These are phyloP conservation scores for Suillus lakei DNA, from an alignment of 768 basidiomycete species.

Conservation along the genomic window DNA sequence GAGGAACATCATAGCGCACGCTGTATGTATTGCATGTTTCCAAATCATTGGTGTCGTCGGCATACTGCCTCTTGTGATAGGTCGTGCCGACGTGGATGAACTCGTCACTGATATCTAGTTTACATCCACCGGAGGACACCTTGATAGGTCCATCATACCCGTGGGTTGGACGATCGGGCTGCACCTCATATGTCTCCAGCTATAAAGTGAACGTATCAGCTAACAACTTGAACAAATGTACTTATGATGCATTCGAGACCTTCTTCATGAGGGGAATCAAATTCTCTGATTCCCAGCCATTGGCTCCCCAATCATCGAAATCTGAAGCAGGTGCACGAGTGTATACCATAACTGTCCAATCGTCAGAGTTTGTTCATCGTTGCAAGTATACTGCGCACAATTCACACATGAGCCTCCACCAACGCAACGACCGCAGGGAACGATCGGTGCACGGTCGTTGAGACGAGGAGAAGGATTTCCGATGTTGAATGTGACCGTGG, in stretches of 20 bases:
- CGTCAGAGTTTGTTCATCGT: background rate
- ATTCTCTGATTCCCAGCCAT: slow-evolving; percentile 33
- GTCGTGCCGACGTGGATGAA: slow-evolving; percentile 49
- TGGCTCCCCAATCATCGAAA: slow-evolving; percentile 42
- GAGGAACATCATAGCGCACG: slow-evolving; percentile 35
- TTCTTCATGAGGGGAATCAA: slow-evolving; percentile 30
- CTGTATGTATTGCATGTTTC: slow-evolving; percentile 49
- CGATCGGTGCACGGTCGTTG: slow-evolving; percentile 16
- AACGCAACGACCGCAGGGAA: slow-evolving; percentile 30
- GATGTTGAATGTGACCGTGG: slow-evolving; percentile 21
- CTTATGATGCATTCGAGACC: slow-evolving; percentile 11
- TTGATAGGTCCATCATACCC: slow-evolving; percentile 29
- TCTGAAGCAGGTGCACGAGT: slow-evolving; percentile 62
- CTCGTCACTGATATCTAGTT: slow-evolving; percentile 47
- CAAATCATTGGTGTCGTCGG: slow-evolving; percentile 53
- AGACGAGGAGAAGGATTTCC: slow-evolving; percentile 22
- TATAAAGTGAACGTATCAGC: slow-evolving; percentile 8
- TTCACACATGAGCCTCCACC: slow-evolving; percentile 49
- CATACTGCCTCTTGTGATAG: slow-evolving; percentile 50
- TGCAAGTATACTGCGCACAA: slow-evolving; percentile 39
- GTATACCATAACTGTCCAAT: slow-evolving; percentile 49
- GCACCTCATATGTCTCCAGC: slow-evolving; percentile 29
- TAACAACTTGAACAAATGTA: background rate
- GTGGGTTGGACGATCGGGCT: slow-evolving; percentile 20
- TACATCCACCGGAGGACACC: slow-evolving; percentile 30